Percentiles rank a stretch among this genome's conserved stretches.
Conservation (phyloP, 2,329 filamentous ascomycete genomes). For the Harringtonia lauricola region DNA sequence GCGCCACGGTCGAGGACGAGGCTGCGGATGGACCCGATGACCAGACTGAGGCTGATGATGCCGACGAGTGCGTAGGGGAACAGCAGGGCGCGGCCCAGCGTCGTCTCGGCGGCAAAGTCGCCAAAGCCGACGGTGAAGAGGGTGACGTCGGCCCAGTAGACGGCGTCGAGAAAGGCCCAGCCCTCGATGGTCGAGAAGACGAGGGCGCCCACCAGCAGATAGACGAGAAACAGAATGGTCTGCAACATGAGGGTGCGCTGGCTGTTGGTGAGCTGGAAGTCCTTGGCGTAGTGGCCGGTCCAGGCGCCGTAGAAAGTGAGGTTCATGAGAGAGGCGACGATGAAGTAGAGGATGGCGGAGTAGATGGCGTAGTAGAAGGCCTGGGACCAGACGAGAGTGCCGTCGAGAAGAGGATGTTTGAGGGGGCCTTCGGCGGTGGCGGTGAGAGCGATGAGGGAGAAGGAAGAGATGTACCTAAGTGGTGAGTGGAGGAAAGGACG, state of each 20-base stretch:
- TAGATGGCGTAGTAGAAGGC: constrained; percentile 82
- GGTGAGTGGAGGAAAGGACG: constrained; percentile 23
- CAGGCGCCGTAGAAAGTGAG: constrained; percentile 72
- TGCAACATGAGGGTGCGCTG: constrained; percentile 86
- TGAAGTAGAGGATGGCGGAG: constrained; percentile 67
- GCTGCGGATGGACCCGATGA: constrained; percentile 30
- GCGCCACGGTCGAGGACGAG: constrained; percentile 48
- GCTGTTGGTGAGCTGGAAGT: constrained; percentile 67
- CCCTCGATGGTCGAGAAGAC: constrained; percentile 63
- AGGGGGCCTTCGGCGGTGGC: constrained; percentile 54
- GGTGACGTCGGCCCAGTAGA: constrained; percentile 71
- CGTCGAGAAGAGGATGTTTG: constrained; percentile 37
- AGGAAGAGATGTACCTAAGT: constrained; percentile 41
- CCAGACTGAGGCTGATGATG: constrained; percentile 54
- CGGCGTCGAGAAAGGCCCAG: constrained; percentile 66
- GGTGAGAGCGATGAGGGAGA: constrained; percentile 56
- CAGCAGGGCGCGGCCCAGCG: constrained; percentile 57
- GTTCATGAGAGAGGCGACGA: constrained; percentile 65
- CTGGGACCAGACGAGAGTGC: constrained; percentile 56
- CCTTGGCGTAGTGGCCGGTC: constrained; percentile 57
- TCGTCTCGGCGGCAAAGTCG: constrained; percentile 36
- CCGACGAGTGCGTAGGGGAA: constrained; percentile 78
- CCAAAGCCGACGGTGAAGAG: constrained; percentile 55
- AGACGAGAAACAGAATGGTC: constrained; percentile 75
- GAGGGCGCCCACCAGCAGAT: constrained; percentile 66